A percentile compares a stretch with the other conserved stretches of the same genome.
phyloP scores from a whole-genome alignment of 345 rosid genomes.

The Syzygium jambos region DNA sequence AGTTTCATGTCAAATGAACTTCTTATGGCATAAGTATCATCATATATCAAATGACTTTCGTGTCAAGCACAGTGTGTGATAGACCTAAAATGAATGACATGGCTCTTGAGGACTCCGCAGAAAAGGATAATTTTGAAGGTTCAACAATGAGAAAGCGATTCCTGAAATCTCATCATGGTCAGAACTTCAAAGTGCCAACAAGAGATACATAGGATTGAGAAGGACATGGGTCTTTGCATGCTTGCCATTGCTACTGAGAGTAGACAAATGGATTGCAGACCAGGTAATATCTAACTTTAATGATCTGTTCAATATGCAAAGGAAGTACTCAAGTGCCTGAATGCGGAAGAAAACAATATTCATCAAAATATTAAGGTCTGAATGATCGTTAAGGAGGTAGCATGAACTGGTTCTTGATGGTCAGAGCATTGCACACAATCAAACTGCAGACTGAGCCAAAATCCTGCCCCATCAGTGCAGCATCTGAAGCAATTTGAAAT shows the following conservation, averaged over 20 bases:
- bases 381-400: background rate
- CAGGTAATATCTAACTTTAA: background rate
- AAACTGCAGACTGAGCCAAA: background rate
- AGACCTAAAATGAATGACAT: background rate
- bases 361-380: background rate
- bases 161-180: background rate
- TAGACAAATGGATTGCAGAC: background rate
- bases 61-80: background rate
- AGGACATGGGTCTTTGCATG: background rate
- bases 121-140: background rate
- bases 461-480: background rate
- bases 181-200: background rate
- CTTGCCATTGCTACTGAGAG: background rate
- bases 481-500: background rate
- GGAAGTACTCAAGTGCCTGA: background rate
- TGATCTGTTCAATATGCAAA: background rate
- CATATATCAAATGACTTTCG: background rate
- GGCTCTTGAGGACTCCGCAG: background rate
- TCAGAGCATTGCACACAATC: background rate
- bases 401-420: background rate
- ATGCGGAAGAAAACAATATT: background rate
- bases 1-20: background rate
- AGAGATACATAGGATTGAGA: background rate
- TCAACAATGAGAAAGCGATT: background rate
- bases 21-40: background rate